These are phyloP conservation scores for Asterochloris sp. DNA, from an alignment of 139 green algal genomes.

Conservation along the genomic window DNA sequence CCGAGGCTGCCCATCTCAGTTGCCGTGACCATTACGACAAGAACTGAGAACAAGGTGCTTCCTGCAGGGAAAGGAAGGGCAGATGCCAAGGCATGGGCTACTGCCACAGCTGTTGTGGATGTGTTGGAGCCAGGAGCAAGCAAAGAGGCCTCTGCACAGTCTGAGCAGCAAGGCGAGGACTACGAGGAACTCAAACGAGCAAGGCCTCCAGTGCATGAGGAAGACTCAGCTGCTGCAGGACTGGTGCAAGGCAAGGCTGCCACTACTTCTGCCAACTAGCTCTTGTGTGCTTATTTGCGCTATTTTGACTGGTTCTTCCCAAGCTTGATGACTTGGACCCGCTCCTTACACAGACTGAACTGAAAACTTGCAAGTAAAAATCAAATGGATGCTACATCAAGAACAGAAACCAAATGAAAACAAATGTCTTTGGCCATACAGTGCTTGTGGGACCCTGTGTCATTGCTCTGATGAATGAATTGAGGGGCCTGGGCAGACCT, in stretches of 20 bases:
- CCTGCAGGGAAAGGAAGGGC: conserved; percentile 22
- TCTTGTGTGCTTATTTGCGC: no score
- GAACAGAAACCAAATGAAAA: neutral
- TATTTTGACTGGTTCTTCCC: no score
- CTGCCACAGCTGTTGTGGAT: neutral
- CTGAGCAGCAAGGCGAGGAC: conserved; percentile 8
- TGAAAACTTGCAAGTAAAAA: neutral
- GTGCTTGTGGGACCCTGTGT: no score
- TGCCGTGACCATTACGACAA: neutral
- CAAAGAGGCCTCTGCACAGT: neutral
- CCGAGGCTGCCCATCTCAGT: neutral
- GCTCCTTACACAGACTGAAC: neutral
- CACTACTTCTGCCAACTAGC: neutral
- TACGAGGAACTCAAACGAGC: neutral
- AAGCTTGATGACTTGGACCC: neutral
- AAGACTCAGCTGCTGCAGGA: neutral
- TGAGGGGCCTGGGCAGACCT: no score
- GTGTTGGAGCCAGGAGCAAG: neutral
- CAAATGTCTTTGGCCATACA: neutral
- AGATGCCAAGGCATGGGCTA: conserved; percentile 42
- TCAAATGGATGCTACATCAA: neutral
- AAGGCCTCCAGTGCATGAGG: neutral
- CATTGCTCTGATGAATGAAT: no score
- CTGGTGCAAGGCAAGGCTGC: conserved; percentile 9
- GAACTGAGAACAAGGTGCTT: neutral